Evolutionary conservation across 306 rosid genomes (phyloP).

Genomic region (Dicorynia guianensis): DNA sequence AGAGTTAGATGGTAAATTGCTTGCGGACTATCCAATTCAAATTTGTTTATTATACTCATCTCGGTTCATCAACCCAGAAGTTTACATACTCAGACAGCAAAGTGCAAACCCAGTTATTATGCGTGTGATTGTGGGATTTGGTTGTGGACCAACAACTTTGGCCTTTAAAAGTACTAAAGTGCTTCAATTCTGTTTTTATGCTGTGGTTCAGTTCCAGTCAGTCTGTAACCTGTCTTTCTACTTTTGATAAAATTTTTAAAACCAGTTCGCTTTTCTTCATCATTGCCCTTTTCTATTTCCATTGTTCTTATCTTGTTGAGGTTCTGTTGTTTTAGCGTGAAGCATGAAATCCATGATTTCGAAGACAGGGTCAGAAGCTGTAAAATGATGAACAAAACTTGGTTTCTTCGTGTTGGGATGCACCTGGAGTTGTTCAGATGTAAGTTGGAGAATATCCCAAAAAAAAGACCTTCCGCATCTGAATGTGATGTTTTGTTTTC

Average conservation of each 20-base stretch:
- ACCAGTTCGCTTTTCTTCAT: neutral
- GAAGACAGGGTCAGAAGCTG: conserved; percentile 39
- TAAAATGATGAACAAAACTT: conserved; percentile 39
- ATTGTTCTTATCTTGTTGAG: neutral
- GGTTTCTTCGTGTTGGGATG: conserved; percentile 4
- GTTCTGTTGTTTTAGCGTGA: conserved; percentile 56
- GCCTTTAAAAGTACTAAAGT: conserved; percentile 52
- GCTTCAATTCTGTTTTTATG: conserved; percentile 48
- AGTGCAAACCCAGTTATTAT: conserved; percentile 26
- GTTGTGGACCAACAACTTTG: conserved; percentile 50
- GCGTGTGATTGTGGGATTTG: conserved; percentile 40
- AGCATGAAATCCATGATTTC: conserved; percentile 48
- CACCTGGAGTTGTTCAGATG: conserved; percentile 17
- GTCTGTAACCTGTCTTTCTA: conserved; percentile 42
- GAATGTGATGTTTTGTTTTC: conserved; percentile 37
- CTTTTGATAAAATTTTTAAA: neutral
- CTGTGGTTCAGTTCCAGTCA: conserved; percentile 44
- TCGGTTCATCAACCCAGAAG: conserved; percentile 23
- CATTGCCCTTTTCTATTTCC: conserved; percentile 21
- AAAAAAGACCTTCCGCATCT: conserved; percentile 27
- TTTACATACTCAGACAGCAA: conserved; percentile 22
- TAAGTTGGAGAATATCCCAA: conserved; percentile 16
- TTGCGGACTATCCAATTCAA: conserved; percentile 10
- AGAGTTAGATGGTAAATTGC: conserved; percentile 10
- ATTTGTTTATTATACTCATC: neutral